Evolutionary conservation across 306 rosid genomes (phyloP), one percentile per base, ranked within the genome.

Genomic region (Inga laurina): DNA sequence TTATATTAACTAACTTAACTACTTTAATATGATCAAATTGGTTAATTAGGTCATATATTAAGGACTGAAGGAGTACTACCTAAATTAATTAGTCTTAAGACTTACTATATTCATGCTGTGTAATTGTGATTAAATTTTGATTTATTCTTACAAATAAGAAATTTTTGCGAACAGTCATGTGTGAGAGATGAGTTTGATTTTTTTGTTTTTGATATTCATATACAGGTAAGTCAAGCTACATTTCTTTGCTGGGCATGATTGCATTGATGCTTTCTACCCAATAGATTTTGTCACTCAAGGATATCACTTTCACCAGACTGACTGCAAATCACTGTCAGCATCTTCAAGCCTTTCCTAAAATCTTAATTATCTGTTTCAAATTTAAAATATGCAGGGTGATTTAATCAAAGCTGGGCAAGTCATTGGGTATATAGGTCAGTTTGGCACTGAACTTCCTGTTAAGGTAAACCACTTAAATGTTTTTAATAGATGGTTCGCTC

Each of bases 361-460:
- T 45, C 37, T 72, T 41, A 30, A 32, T 76, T 48, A 54, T 32
- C 71, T 72, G 73, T 80, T 81, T 71, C 51, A 48, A 72, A 79
- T 86, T 72, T 84, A 27, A 73, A 79, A 72, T 84, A 8, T 56
- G 45, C 93, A 93, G 97, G 92, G 94, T 52, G 89, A 90, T 74
- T 15, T 87, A 27, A 93, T 93, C 69, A 93, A 91, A 84, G 88
- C 83, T 87, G 97, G 94, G 48, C 97, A 93, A 78, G 93, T 91
- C 45, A 84, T 93, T 34, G 97, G 95, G 81, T 93, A 93, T 45
- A 86, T 93, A 85, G 93, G 91, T 83, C 97, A 91, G 86, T 91
- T 93, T 82, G 95, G 92, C 82, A 87, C 93, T 57, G 87, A 91
- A 80, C 93, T 93, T 81, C 97, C 97, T 41, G 97, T 93, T 76